phyloP scores from a whole-genome alignment of 1,284 basidiomycete species.

The Ceratobasidium papillatum region DNA sequence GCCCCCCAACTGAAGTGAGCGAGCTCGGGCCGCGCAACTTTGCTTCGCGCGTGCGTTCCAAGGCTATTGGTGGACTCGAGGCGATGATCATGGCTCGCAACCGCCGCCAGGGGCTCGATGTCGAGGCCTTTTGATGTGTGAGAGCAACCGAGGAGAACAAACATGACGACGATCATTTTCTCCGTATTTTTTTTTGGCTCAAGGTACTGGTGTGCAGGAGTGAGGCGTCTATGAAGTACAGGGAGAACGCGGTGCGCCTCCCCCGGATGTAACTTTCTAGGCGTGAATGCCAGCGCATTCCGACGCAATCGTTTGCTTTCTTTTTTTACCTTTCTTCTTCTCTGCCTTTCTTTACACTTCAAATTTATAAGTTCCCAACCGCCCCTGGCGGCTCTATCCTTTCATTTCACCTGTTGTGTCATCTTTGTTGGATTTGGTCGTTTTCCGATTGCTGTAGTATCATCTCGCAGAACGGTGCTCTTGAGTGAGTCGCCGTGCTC shows the following conservation, averaged over 20 bases:
- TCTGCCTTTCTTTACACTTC: constrained; percentile 16
- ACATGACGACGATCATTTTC: constrained; percentile 1
- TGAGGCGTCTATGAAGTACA: constrained; percentile 36
- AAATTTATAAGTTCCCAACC: not conserved
- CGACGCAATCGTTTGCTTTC: constrained; percentile 40
- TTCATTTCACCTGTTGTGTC: constrained; percentile 13
- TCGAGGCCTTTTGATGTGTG: constrained; percentile 63
- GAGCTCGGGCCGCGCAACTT: constrained; percentile 91
- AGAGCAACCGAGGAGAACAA: not conserved
- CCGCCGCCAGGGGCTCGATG: constrained; percentile 62
- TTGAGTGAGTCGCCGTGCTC: not conserved
- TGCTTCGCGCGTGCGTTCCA: constrained; percentile 78
- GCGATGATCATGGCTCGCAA: constrained; percentile 78
- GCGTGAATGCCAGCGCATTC: constrained; percentile 24
- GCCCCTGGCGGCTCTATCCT: not conserved
- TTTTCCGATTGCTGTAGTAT: constrained; percentile 30
- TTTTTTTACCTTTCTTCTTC: constrained; percentile 11
- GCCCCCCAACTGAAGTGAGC: constrained; percentile 84
- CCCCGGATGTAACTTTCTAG: constrained; percentile 35
- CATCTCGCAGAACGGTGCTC: constrained; percentile 14
- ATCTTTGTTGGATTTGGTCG: constrained; percentile 17
- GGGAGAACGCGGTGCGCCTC: constrained; percentile 39
- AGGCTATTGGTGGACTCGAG: constrained; percentile 79
- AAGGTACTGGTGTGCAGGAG: constrained; percentile 17
- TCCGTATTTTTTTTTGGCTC: constrained; percentile 9